Base-by-base conservation (phyloP, 306 rosid species). In the Rosa multiflora region DNA sequence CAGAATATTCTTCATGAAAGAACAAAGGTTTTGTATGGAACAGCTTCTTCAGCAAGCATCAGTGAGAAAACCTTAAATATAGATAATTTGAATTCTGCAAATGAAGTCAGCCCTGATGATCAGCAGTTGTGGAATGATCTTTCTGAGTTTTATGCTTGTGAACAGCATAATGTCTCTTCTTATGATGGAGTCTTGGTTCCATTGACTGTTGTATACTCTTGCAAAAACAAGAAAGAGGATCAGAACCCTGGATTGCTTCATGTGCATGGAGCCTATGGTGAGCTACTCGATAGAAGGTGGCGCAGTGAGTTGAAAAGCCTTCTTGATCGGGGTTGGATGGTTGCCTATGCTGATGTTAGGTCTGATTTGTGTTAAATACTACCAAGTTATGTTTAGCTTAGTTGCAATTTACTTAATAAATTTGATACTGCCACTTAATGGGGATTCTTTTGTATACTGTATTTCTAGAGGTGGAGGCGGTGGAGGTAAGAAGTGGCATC, bases 281-380 rank as follows among this genome's bases (percentile, higher is more conserved):
- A 95, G 88, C 82, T 89, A 70, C 97, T 93, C 5, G 99, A 95
- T 80, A 93, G 93, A 86, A 79, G 93, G 78, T 95, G 99, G 99
- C 86, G 79, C 47, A 86, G 92, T 74, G 96, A 93, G 83, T 78
- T 89, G 84, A 95, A 95, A 89, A 90, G 99, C 87, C 97, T 95
- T 82, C 91, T 95, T 47, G 98, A 93, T 87, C 96, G 94, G 63
- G 98, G 99, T 67, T 95, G 97, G 98, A 78, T 90, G 37, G 51
- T 95, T 79, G 94, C 99, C 29, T 93, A 88, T 86, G 99, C 99
- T 73, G 98, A 95, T 87, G 93, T 93, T 46, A 93, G 99, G 99
- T 95, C 68, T 79, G 90, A 62, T 73, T 82, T 20, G 53, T 78
- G 17, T 76, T 59, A 81, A 64, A 78, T 69, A 52, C 43, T 61